Base-by-base conservation (phyloP, 768 basidiomycete species). In the Leucogyrophana mollusca region DNA sequence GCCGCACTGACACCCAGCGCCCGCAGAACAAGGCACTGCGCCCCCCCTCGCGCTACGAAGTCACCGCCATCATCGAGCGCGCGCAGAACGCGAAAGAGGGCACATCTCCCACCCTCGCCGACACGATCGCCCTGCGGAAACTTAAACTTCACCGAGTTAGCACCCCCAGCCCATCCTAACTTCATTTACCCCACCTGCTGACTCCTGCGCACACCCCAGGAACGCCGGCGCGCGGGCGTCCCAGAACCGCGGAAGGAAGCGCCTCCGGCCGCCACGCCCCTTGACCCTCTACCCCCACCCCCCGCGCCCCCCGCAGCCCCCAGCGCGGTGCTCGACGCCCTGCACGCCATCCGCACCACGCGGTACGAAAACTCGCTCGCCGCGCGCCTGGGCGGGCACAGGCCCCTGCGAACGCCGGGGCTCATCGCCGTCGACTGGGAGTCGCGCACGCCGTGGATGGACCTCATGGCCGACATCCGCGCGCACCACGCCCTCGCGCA, bases 371-470 rank as follows among this genome's bases (percentile, higher is more conserved):
- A 62, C 48, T 89, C 87, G 0, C 89, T 91, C 51, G 63, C 82
- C 27, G 80, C 83, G 39, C 80, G 89, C 11, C 57, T 89, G 10
- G 70, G 74, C 39, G 84, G 83, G 17, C 47, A 55, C 27, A 52
- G 34, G 2, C 45, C 51, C 20, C 54, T 43, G n/a, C 65, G 51
- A 40, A 45, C 52, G 11, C 55, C 55, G 9, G 64, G 69, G 27
- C 56, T 77, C 22, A 72, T 90, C 33, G 73, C 80, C 9, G 69
- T 82, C 20, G 87, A 90, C 61, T 90, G 86, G 87, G 82, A 86
- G 59, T 80, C 77, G 3, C 68, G 67, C 33, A 65, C 87, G 3
- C 80, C 85, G 0, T 91, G 90, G 90, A 83, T 83, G 74, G 65
- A 73, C 30, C 74, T 92, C 35, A 86, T 90, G 85, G 59, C 64